These are phyloP conservation scores for Golubevia pallescens DNA, from an alignment of 1,284 basidiomycete genomes.

Conservation along the genomic window DNA sequence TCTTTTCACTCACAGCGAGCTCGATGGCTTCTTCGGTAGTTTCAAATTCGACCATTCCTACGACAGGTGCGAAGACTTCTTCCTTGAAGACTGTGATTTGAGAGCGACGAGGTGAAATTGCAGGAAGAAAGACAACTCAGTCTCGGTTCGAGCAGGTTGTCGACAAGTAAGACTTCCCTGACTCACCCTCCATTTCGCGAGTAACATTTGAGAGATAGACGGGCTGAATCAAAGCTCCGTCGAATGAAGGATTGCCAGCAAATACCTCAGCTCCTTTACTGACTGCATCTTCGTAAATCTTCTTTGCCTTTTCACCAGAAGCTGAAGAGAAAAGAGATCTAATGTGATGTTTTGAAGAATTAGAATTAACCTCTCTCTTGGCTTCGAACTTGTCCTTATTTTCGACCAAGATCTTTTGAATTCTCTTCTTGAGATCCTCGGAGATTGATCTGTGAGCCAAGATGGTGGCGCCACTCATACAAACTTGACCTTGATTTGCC, in stretches of 20 bases:
- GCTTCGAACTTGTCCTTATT: constrained; percentile 4
- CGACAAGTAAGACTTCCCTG: no score
- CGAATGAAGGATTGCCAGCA: constrained; percentile 26
- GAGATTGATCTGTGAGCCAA: constrained; percentile 27
- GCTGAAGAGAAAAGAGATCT: constrained; percentile 28
- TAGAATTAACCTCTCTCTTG: constrained; percentile 18
- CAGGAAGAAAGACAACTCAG: no score
- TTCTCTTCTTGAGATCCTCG: constrained; percentile 10
- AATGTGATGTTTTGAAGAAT: constrained; percentile 15
- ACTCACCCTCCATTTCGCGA: constrained; percentile 10
- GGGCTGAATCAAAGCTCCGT: constrained; percentile 31
- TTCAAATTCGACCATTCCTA: constrained; percentile 7
- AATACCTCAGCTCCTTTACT: constrained; percentile 35
- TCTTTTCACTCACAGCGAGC: constrained; percentile 1
- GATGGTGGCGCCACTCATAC: constrained; percentile 39
- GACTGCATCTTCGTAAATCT: constrained; percentile 28
- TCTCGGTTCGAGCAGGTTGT: no score
- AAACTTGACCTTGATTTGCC: constrained; percentile 40
- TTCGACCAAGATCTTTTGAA: constrained; percentile 26
- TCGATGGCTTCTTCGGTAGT: constrained; percentile 14
- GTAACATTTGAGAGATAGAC: constrained; percentile 22
- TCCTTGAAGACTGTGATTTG: no score
- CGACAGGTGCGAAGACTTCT: not conserved
- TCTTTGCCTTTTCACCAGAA: constrained; percentile 24
- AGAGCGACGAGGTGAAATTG: no score